phyloP scores from a whole-genome alignment of 176 grass and related monocot genomes.

The Chrysopogon serrulatus region DNA sequence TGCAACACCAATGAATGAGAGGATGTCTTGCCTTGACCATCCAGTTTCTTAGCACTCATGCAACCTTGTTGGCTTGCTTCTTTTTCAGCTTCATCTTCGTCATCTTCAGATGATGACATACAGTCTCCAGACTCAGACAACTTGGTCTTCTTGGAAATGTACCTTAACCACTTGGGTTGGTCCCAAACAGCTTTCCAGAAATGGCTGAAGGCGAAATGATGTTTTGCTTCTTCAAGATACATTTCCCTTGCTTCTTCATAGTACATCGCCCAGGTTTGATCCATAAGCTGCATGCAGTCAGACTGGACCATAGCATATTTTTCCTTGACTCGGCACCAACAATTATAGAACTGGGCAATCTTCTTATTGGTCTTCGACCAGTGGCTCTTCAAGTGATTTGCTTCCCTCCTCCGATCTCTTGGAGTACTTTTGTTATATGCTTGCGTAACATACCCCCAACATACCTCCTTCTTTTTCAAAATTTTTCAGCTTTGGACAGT shows the following conservation, averaged over 20 bases:
- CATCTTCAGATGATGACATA: constrained; percentile 29
- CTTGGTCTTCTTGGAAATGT: constrained; percentile 3
- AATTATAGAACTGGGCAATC: not conserved
- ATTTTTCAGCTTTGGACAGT: not conserved
- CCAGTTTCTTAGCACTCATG: not conserved
- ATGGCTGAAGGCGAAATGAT: not conserved
- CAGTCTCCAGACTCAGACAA: constrained; percentile 12
- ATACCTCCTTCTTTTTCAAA: not conserved
- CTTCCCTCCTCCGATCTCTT: not conserved
- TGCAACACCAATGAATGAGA: constrained; percentile 22
- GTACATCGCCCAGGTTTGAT: not conserved
- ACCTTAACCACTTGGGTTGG: constrained; percentile 34
- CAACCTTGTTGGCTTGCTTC: not conserved
- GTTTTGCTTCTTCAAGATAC: not conserved
- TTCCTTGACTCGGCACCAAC: not conserved
- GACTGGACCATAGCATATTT: not conserved
- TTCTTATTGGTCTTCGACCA: not conserved
- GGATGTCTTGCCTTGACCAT: not conserved
- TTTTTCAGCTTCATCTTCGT: constrained; percentile 12
- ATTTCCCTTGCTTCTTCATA: not conserved
- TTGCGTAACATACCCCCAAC: not conserved
- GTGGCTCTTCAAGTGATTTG: not conserved
- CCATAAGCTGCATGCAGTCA: not conserved
- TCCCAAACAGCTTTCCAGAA: constrained; percentile 5
- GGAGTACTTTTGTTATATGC: not conserved